Percentiles rank a stretch among this genome's conserved stretches.
phyloP scores from a whole-genome alignment of 2,329 filamentous ascomycete genomes.

The Pyrenochaeta sp. region DNA sequence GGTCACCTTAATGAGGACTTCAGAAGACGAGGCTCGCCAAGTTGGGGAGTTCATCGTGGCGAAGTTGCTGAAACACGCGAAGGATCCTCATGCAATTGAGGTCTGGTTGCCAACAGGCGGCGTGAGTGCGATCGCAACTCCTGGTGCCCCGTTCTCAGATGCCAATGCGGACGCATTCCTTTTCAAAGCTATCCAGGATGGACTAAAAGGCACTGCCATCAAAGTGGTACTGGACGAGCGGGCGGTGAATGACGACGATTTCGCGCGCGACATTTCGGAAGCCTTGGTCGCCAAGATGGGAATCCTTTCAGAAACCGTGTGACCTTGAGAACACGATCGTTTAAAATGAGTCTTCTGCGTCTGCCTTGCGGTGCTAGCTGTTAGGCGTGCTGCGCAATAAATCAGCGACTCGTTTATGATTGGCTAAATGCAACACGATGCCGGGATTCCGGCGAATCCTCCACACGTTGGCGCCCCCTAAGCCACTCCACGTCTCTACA shows the following conservation, averaged over 20 bases:
- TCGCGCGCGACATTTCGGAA: conserved; percentile 59
- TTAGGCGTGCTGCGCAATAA: conserved; percentile 8
- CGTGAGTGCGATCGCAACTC: conserved; percentile 66
- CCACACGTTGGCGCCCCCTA: too few relatives aligned
- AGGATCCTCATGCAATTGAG: conserved; percentile 54
- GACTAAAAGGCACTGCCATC: conserved; percentile 59
- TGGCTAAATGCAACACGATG: conserved; percentile 5
- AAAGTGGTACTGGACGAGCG: conserved; percentile 58
- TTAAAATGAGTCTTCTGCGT: neutral
- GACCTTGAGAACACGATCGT: neutral
- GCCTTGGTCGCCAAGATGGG: conserved; percentile 42
- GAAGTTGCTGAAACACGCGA: conserved; percentile 57
- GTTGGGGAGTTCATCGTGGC: conserved; percentile 65
- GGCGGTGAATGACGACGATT: conserved; percentile 63
- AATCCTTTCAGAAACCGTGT: conserved; percentile 3
- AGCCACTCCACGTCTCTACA: too few relatives aligned
- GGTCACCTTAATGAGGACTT: conserved; percentile 72
- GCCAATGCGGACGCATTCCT: conserved; percentile 56
- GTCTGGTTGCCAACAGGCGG: conserved; percentile 68
- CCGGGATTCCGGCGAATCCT: too few relatives aligned
- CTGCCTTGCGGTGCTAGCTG: conserved; percentile 2
- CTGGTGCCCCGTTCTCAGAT: conserved; percentile 62
- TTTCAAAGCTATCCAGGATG: conserved; percentile 57
- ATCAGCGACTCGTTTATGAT: conserved; percentile 5
- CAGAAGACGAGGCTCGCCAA: conserved; percentile 60